A percentile compares a stretch with the other conserved stretches of the same genome.
phyloP scores from a whole-genome alignment of 2,329 filamentous ascomycete genomes.

The Hymenoscyphus scutula region DNA sequence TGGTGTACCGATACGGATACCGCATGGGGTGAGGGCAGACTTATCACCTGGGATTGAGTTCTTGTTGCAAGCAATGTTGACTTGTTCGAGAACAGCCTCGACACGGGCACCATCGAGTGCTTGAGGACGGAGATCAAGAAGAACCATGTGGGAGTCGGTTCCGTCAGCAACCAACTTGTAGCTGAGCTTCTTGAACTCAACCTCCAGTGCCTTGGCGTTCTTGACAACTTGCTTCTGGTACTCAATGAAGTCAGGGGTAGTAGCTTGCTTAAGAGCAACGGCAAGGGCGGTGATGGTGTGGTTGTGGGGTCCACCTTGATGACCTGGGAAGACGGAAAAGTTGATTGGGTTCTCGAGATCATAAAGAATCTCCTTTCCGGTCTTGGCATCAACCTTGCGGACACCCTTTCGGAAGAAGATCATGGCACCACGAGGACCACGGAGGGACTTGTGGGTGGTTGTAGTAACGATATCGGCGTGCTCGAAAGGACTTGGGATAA shows the following conservation, averaged over 20 bases:
- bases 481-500: conserved; percentile 89
- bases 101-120: conserved; percentile 90
- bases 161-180: conserved; percentile 95
- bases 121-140: conserved; percentile 87
- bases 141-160: conserved; percentile 96
- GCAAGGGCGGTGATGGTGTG: conserved; percentile 98
- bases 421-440: conserved; percentile 97
- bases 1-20: conserved; percentile 93
- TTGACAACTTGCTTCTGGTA: conserved; percentile 92
- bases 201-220: conserved; percentile 90
- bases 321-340: conserved; percentile 97
- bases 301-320: conserved; percentile 98
- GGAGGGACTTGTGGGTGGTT: conserved; percentile 98
- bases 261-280: conserved; percentile 92
- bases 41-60: conserved; percentile 98
- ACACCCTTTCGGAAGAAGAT: conserved; percentile 99
- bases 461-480: conserved; percentile 96
- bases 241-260: conserved; percentile 82
- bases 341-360: conserved; percentile 97
- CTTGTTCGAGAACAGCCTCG: conserved; percentile 93
- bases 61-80: conserved; percentile 99
- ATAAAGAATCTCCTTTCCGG: conserved; percentile 84
- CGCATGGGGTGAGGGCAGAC: conserved; percentile 89
- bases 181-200: conserved; percentile 78
- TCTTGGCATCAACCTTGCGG: conserved; percentile 84